These are phyloP conservation scores for Steccherinum ochraceum DNA, from an alignment of 768 basidiomycete genomes.

Conservation along the genomic window DNA sequence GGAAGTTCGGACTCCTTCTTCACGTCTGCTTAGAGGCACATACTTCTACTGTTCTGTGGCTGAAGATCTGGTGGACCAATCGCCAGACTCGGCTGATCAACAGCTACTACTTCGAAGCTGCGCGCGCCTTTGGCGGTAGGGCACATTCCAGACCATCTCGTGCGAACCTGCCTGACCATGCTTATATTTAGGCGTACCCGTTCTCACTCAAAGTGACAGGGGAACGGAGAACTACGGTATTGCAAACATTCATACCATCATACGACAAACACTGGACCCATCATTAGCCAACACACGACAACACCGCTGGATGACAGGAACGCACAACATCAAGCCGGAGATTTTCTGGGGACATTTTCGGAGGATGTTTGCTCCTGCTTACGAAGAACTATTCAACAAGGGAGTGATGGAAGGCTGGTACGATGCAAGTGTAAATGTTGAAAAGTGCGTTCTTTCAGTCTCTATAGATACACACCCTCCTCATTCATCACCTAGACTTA, in stretches of 20 bases:
- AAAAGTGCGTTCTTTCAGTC: constrained; percentile 19
- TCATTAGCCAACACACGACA: constrained; percentile 8
- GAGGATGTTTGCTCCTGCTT: constrained; percentile 25
- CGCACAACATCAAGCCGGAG: constrained; percentile 39
- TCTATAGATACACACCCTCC: neutral
- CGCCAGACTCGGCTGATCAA: constrained; percentile 9
- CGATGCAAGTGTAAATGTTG: constrained; percentile 19
- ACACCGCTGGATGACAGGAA: constrained; percentile 18
- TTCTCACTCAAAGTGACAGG: constrained; percentile 36
- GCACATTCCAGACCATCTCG: neutral
- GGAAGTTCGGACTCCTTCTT: constrained; percentile 10
- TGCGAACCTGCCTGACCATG: too few species aligned
- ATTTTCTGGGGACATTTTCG: constrained; percentile 33
- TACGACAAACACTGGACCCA: constrained; percentile 36
- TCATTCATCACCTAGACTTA: constrained; percentile 2
- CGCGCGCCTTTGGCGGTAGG: neutral
- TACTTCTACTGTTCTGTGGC: constrained; percentile 11
- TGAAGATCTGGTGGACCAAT: constrained; percentile 17
- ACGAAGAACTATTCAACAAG: constrained; percentile 27
- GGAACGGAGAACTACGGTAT: constrained; percentile 38
- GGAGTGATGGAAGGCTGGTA: constrained; percentile 27
- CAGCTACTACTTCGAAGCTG: constrained; percentile 7
- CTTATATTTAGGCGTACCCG: neutral
- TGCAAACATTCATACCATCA: constrained; percentile 36
- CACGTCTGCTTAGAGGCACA: constrained; percentile 12